phyloP scores from a whole-genome alignment of 2,329 filamentous ascomycete genomes.

The Diaporthe capsici region DNA sequence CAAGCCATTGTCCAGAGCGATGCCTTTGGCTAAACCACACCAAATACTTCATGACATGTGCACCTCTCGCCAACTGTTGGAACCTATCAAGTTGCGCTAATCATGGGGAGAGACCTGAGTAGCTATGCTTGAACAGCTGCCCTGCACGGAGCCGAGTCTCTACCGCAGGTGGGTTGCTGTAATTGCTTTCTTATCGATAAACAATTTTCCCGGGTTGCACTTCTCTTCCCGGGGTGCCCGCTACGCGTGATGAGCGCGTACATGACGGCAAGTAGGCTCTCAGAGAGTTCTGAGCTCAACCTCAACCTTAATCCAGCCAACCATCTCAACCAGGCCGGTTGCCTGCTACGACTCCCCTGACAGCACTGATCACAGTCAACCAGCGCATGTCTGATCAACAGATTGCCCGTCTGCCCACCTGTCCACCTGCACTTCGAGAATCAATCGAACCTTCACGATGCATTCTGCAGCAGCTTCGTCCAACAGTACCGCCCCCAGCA shows the following conservation, averaged over 20 bases:
- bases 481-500: not conserved
- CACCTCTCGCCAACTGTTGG: not conserved
- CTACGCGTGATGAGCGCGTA: not conserved
- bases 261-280: not conserved
- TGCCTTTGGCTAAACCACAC: not conserved
- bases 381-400: not conserved
- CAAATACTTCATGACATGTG: not conserved
- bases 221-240: not conserved
- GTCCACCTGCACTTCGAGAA: not conserved
- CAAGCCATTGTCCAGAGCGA: not conserved
- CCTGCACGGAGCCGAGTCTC: not conserved
- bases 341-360: not conserved
- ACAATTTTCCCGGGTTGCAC: constrained; percentile 6
- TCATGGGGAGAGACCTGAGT: not conserved
- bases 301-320: constrained; percentile 6
- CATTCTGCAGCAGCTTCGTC: not conserved
- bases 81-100: not conserved
- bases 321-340: constrained; percentile 14
- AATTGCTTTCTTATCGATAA: constrained; percentile 37
- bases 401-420: not conserved
- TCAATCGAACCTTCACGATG: constrained; percentile 4
- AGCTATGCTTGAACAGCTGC: not conserved
- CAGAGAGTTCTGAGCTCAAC: constrained; percentile 10
- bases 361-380: not conserved
- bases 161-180: too few species aligned